Conservation (phyloP, 306 rosid genomes). For the Crataegus laevigata region DNA sequence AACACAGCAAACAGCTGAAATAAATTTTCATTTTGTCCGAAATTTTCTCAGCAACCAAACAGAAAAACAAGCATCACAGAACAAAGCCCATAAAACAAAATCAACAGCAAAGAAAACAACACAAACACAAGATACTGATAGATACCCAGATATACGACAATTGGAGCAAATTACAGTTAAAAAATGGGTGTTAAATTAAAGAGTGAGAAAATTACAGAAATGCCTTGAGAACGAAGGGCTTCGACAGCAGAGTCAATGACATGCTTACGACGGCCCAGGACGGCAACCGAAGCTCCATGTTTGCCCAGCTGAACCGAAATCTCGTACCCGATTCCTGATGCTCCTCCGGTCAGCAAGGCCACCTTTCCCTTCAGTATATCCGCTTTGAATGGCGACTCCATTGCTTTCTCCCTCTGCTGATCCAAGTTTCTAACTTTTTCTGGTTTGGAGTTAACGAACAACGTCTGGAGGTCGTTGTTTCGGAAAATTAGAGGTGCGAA, state of each 20-base stretch:
- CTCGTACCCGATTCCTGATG: constrained; percentile 18
- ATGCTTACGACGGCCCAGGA: constrained; percentile 15
- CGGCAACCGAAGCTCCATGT: constrained; percentile 12
- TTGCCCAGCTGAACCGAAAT: constrained; percentile 9
- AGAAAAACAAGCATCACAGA: background rate
- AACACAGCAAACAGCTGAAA: background rate
- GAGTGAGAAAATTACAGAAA: constrained; percentile 1
- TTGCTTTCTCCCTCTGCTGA: background rate
- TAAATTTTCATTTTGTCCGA: background rate
- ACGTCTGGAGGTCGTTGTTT: background rate
- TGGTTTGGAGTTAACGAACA: background rate
- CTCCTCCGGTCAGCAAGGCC: constrained; percentile 16
- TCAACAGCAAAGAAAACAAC: background rate
- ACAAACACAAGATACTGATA: background rate
- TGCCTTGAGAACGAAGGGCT: constrained; percentile 4
- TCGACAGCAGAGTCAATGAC: constrained; percentile 7
- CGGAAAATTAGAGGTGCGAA: background rate
- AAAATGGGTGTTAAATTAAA: background rate
- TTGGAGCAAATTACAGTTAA: background rate
- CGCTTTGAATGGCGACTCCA: constrained; percentile 18
- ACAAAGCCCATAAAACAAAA: background rate
- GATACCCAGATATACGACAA: background rate
- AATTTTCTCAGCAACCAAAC: background rate
- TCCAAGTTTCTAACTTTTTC: background rate
- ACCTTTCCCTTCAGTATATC: constrained; percentile 12